Percentiles rank a stretch among this genome's conserved stretches.
Evolutionary conservation across 2,329 filamentous ascomycete species (phyloP).

Genomic region (Botryotinia globosa): DNA sequence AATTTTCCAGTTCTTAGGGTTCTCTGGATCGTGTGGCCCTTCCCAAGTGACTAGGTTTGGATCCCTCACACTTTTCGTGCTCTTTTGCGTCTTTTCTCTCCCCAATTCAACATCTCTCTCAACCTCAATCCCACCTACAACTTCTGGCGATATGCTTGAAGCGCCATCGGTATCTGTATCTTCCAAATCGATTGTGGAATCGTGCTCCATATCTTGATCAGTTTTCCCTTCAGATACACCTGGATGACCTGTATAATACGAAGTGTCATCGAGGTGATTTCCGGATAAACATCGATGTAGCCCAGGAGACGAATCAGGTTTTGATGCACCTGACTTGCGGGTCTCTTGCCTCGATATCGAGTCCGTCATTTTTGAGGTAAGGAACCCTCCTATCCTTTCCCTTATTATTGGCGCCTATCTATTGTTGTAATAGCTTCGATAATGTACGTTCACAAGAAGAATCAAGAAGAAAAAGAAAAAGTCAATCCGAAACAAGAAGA

Average conservation of each 20-base stretch:
- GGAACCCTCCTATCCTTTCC: background rate
- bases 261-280: conserved; percentile 30
- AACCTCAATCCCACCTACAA: conserved; percentile 30
- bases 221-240: background rate
- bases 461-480: background rate
- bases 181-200: conserved; percentile 2
- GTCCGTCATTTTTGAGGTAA: conserved; percentile 1
- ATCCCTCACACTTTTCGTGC: conserved; percentile 28
- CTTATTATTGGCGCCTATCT: background rate
- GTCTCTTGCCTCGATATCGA: conserved; percentile 7
- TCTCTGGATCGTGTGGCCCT: conserved; percentile 31
- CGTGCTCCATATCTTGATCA: background rate
- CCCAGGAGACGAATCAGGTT: conserved; percentile 20
- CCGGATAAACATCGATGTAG: conserved; percentile 29
- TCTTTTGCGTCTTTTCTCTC: conserved; percentile 24
- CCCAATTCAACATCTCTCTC: conserved; percentile 33
- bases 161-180: conserved; percentile 17
- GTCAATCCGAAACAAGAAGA: background rate
- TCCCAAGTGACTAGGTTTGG: conserved; percentile 34
- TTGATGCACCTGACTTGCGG: conserved; percentile 16
- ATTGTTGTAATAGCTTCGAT: background rate
- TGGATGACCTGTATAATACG: conserved; percentile 16
- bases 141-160: conserved; percentile 27
- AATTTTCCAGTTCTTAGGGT: conserved; percentile 35
- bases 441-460: background rate